Base-by-base conservation (phyloP, 225 moss, liverwort and hornwort species). In the Ulota crispa region DNA sequence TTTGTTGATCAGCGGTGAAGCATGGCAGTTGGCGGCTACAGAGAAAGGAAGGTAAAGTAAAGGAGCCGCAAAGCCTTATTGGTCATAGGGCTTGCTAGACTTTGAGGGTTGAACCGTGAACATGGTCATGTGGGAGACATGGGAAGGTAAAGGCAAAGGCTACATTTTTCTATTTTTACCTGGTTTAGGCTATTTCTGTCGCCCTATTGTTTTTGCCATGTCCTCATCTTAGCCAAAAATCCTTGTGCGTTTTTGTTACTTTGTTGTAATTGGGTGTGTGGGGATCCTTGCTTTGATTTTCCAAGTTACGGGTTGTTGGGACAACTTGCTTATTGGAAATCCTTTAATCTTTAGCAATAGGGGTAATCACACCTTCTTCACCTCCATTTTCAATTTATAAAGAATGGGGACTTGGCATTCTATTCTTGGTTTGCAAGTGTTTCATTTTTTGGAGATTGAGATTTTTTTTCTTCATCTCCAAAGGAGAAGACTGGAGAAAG, bases 11-110 rank as follows among this genome's bases (percentile, higher is more conserved):
- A 20, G 66, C 0, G 5, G 2, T 5, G 28, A 8, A 8, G 0
- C 2, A 1, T 4, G 34, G 36, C 7, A 36, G n/a, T n/a, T 0
- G 0, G 0, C 2, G 7, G 0, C 7, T 13, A 0, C 3, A 4
- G 8, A 30, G 50, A 50, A 50, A 6, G 50, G 18, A 39, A 15
- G 0, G 0, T 15, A 32, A 59, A 69, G 0, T 10, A 2, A 0
- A 1, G 0, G 14, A 23, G 28, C 0, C 4, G 0, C 13, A 30
- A 73, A 64, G 7, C 54, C 16, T 78, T 21, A 50, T 18, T 50
- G 20, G 13, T 32, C 0, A 4, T 32, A 52, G 28, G 4, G 50
- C 50, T 71, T 45, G 8, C 11, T 0, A 10, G 7, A 1, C 11
- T 50, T 59, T 18, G 32, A 30, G 50, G 60, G n/a, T n/a, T n/a